Evolutionary conservation across 2,329 filamentous ascomycete genomes (phyloP), one percentile per base, ranked within the genome.

Genomic region (Penicillium decumbens): DNA sequence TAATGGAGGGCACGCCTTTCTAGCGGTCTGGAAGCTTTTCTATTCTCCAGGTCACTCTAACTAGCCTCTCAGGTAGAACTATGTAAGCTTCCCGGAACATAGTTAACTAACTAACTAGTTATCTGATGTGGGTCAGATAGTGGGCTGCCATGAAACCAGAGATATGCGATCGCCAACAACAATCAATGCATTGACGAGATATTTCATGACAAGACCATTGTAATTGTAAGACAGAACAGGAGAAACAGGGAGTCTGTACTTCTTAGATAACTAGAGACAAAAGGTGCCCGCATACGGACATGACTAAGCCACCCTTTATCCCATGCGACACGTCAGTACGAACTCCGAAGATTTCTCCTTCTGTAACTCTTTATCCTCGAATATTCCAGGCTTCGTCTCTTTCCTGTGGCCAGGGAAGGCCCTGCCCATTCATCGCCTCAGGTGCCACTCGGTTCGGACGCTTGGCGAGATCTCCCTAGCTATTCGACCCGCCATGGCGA

Each of bases 401-500:
- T 15, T 30, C 15, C 3, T 15, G 13, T 35, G 3, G 10, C 38
- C 38, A 9, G 41, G 30, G 33, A 30, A 41, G 30, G 32, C 24
- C 28, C 15, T 41, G 29, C 25, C 20, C 12, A 32, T 29, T 41
- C 32, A 25, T 37, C n/a, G 10, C 10, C 30, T 29, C 23, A 27
- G 30, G 32, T 24, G 15, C 30, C 18, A 37, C 27, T 43, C 40
- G 28, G 42, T 47, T 29, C 41, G 25, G 42, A 45, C 32, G 20
- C 41, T 32, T 44, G 47, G 41, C 47, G 38, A 46, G 39, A 45
- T 37, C 12, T 13, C 38, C 35, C 38, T 33, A 23, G 30, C 48
- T 15, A 40, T 20, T 30, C 40, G 38, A 27, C 32, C 27, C 12
- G 27, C 41, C 46, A 72, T 72, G 69, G 66, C 66, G 20, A 64